phyloP scores from a whole-genome alignment of 2,329 filamentous ascomycete genomes.

The Thermoascus crustaceus region DNA sequence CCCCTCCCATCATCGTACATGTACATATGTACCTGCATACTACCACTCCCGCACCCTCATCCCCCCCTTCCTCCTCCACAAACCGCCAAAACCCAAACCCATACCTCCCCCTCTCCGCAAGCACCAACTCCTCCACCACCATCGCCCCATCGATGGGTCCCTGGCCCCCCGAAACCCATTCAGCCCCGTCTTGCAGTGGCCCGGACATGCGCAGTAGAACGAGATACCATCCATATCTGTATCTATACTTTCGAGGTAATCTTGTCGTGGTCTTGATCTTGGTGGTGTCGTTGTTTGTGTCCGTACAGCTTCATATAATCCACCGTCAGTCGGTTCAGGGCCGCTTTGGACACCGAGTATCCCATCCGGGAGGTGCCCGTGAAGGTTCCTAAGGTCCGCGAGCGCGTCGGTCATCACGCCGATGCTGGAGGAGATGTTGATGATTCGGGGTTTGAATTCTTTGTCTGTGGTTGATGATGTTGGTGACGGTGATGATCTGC shows the following conservation, averaged over 20 bases:
- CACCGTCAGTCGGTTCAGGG: slow-evolving; percentile 7
- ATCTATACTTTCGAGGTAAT: too few relatives aligned
- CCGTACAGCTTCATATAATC: slow-evolving; percentile 1
- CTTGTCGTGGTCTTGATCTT: too few relatives aligned
- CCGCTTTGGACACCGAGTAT: slow-evolving; percentile 7
- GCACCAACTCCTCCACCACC: slow-evolving; percentile 1
- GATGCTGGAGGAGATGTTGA: slow-evolving; percentile 24
- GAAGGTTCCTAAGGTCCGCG: too few relatives aligned
- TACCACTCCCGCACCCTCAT: too few relatives aligned
- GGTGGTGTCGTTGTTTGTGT: too few relatives aligned
- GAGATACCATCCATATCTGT: too few relatives aligned
- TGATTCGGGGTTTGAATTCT: slow-evolving; percentile 16
- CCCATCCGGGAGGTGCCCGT: too few relatives aligned
- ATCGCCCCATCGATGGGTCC: background rate
- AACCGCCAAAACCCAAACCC: background rate
- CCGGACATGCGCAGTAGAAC: slow-evolving; percentile 4
- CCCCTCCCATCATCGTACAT: too few relatives aligned
- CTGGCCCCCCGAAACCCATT: background rate
- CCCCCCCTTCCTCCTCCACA: background rate
- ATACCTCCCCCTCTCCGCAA: slow-evolving; percentile 1
- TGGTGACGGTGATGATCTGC: too few relatives aligned
- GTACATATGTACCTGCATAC: too few relatives aligned
- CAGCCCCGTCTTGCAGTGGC: slow-evolving; percentile 9
- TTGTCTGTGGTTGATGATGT: too few relatives aligned
- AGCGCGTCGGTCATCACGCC: slow-evolving; percentile 14